phyloP scores from a whole-genome alignment of 129 eudicot genomes.

The Escallonia herrerae region DNA sequence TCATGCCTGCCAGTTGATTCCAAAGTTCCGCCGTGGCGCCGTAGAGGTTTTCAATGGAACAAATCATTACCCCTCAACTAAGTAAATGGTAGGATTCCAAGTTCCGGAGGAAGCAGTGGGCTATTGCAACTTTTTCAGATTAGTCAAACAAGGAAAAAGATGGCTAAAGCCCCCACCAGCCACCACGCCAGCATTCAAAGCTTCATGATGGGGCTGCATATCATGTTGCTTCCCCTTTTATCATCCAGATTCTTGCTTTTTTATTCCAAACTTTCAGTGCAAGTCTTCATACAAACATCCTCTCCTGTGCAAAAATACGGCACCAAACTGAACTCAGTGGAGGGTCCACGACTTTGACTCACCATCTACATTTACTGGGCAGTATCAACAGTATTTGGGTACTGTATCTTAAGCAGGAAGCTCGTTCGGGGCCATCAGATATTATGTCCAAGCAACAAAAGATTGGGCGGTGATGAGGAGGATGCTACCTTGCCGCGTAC shows the following conservation, averaged over 20 bases:
- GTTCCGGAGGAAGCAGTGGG: slow-evolving; percentile 6
- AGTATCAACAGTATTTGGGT: not conserved
- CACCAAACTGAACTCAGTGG: not conserved
- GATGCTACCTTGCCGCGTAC: not conserved
- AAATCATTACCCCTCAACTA: not conserved
- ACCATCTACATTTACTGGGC: slow-evolving; percentile 4
- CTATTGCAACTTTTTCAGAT: slow-evolving; percentile 16
- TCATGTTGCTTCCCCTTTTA: slow-evolving; percentile 65
- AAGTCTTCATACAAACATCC: slow-evolving; percentile 20
- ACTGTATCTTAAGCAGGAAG: slow-evolving; percentile 1
- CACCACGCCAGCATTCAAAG: slow-evolving; percentile 12
- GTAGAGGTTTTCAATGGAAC: not conserved
- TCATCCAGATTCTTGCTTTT: slow-evolving; percentile 32
- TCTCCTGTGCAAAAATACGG: not conserved
- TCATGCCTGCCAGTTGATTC: not conserved
- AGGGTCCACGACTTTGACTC: slow-evolving; percentile 11
- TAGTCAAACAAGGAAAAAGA: slow-evolving; percentile 8
- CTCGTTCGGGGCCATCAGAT: not conserved
- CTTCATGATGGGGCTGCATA: slow-evolving; percentile 38
- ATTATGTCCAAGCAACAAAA: not conserved
- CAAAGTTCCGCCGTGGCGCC: not conserved
- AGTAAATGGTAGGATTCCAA: slow-evolving; percentile 15
- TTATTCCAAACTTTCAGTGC: slow-evolving; percentile 34
- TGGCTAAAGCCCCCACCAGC: slow-evolving; percentile 11
- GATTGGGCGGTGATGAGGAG: not conserved